Evolutionary conservation across 306 rosid species (phyloP).

Genomic region (Sechiopsis laciniata): DNA sequence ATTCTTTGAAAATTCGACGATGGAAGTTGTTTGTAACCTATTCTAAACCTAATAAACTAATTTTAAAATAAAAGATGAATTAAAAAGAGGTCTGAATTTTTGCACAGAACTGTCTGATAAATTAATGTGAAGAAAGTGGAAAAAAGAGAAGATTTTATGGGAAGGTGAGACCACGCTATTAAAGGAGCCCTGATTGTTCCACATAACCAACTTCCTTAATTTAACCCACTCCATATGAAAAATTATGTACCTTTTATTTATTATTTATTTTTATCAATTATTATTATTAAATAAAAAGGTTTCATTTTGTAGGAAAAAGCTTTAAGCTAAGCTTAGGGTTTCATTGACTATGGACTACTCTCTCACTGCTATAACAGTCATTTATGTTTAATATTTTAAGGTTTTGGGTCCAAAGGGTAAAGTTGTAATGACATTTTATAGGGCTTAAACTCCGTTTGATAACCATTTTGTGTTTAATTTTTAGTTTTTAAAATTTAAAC

Average conservation of each 20-base stretch:
- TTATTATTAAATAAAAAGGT: background rate
- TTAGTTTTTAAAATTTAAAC: too few relatives aligned
- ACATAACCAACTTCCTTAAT: background rate
- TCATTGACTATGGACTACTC: conserved; percentile 10
- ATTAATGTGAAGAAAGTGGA: background rate
- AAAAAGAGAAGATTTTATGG: conserved; percentile 19
- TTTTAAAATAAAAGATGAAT: too few relatives aligned
- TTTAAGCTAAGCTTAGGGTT: background rate
- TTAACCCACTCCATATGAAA: conserved; percentile 16
- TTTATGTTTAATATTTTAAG: background rate
- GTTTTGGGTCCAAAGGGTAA: background rate
- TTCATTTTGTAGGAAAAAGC: background rate
- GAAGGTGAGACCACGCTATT: conserved; percentile 34
- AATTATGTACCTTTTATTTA: background rate
- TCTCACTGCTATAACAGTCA: background rate
- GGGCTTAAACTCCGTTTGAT: too few relatives aligned
- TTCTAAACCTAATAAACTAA: too few relatives aligned
- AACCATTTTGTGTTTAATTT: too few relatives aligned
- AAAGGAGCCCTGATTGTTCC: conserved; percentile 18
- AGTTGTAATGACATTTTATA: too few relatives aligned
- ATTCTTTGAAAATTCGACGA: too few relatives aligned
- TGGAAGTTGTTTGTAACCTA: too few relatives aligned
- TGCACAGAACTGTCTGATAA: too few relatives aligned
- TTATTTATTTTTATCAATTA: too few relatives aligned
- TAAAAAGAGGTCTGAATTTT: too few relatives aligned